These are phyloP conservation scores for Exophiala mesophila DNA, from an alignment of 2,329 filamentous ascomycete genomes.

Conservation along the genomic window DNA sequence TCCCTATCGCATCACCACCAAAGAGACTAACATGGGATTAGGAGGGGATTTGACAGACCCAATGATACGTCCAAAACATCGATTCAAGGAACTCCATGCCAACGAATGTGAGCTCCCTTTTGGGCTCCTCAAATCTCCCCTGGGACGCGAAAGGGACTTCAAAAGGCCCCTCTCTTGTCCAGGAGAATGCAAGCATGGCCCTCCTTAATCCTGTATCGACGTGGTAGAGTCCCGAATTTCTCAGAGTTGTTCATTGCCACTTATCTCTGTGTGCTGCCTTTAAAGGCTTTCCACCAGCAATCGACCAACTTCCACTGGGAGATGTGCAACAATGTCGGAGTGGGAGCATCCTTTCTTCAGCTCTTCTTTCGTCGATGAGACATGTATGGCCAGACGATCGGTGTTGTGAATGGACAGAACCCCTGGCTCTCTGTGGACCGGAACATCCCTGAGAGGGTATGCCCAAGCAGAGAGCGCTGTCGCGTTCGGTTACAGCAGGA, in stretches of 20 bases:
- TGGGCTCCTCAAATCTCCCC: slow-evolving; percentile 1
- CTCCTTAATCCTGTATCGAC: background rate
- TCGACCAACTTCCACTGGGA: background rate
- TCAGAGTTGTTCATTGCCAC: background rate
- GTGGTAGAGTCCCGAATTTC: slow-evolving; percentile 3
- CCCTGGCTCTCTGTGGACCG: too few species aligned
- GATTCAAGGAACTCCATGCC: background rate
- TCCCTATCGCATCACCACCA: slow-evolving; percentile 1
- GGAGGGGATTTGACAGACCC: background rate
- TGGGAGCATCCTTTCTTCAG: slow-evolving; percentile 5
- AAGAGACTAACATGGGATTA: slow-evolving; percentile 5
- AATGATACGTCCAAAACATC: slow-evolving; percentile 2
- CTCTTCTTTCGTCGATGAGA: slow-evolving; percentile 8
- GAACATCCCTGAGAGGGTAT: too few species aligned
- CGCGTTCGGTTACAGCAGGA: too few species aligned
- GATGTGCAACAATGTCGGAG: slow-evolving; percentile 2
- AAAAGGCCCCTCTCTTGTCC: slow-evolving; percentile 1
- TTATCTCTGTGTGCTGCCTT: slow-evolving; percentile 1
- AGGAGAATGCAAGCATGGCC: slow-evolving; percentile 1
- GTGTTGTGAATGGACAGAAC: slow-evolving; percentile 2
- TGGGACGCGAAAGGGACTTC: slow-evolving; percentile 1
- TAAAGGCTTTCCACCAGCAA: background rate
- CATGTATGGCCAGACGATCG: slow-evolving; percentile 3
- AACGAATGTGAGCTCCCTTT: background rate
- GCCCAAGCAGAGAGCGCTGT: too few species aligned